These are phyloP conservation scores for Miscanthus sacchariflorus DNA, from an alignment of 202 grass and related monocot species.

Conservation along the genomic window DNA sequence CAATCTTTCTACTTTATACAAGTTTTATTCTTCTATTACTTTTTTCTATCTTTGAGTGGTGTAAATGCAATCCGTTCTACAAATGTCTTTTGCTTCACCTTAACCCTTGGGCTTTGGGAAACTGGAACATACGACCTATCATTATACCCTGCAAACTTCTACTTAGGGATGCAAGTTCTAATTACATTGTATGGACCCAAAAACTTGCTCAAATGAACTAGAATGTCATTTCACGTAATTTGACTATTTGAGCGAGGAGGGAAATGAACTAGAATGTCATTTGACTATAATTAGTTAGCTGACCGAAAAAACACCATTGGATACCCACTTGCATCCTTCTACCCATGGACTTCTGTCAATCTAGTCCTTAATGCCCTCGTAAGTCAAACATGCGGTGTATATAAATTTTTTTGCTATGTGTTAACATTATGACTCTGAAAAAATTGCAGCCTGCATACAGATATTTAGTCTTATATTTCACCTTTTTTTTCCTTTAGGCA, in stretches of 20 bases:
- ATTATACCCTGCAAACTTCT: not conserved
- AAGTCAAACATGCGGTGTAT: not conserved
- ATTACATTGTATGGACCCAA: too few species aligned
- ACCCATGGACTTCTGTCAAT: not conserved
- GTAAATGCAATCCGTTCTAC: not conserved
- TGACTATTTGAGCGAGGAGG: too few species aligned
- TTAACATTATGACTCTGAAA: not conserved
- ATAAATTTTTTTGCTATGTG: not conserved
- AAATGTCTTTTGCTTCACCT: not conserved
- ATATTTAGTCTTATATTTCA: not conserved
- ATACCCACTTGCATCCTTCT: too few species aligned
- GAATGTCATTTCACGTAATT: too few species aligned
- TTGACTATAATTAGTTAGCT: too few species aligned
- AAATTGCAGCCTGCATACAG: not conserved
- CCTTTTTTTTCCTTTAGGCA: not conserved
- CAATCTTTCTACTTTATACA: conserved; percentile 15
- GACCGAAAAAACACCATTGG: too few species aligned
- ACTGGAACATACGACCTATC: not conserved
- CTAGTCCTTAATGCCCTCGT: not conserved
- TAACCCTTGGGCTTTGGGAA: conserved; percentile 18
- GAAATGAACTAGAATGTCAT: too few species aligned
- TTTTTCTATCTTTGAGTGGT: not conserved
- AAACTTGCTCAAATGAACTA: too few species aligned
- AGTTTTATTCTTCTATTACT: not conserved
- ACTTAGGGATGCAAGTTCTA: too few species aligned